Evolutionary conservation across 179 eudicot genomes (phyloP).

Genomic region (Silene coronaria): DNA sequence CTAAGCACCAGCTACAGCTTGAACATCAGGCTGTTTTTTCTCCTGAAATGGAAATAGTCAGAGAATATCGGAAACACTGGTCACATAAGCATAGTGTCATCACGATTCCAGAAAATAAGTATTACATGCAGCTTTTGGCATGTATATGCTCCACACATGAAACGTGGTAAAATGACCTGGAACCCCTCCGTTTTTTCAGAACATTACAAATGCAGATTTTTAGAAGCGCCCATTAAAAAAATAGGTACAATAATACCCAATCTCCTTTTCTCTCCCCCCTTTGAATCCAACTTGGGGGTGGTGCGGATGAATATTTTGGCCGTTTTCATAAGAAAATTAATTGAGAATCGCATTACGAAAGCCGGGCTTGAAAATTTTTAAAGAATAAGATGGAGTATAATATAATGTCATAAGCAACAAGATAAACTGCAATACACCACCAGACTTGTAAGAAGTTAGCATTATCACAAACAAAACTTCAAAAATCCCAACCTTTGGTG

Average conservation of each 20-base stretch:
- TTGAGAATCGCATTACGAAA: not conserved
- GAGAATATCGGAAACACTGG: not conserved
- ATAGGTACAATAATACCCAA: not conserved
- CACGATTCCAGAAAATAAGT: not conserved
- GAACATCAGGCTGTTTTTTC: constrained; percentile 41
- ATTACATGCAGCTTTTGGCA: not conserved
- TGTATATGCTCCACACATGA: not conserved
- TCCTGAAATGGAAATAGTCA: constrained; percentile 36
- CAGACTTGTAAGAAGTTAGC: not conserved
- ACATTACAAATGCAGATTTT: no score
- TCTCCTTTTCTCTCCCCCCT: not conserved
- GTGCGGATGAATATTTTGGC: not conserved
- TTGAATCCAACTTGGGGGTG: not conserved
- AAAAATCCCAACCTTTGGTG: constrained; percentile 53
- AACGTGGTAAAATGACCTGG: not conserved
- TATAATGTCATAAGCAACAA: not conserved
- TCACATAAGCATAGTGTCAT: not conserved
- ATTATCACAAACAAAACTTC: constrained; percentile 3
- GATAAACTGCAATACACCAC: constrained; percentile 5
- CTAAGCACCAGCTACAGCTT: constrained; percentile 65
- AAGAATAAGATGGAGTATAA: not conserved
- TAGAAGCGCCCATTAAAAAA: not conserved
- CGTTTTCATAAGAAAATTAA: not conserved
- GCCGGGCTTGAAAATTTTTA: not conserved
- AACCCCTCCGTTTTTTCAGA: not conserved